phyloP scores from a whole-genome alignment of 2,329 filamentous ascomycete species.

The Escovopsis sp. region DNA sequence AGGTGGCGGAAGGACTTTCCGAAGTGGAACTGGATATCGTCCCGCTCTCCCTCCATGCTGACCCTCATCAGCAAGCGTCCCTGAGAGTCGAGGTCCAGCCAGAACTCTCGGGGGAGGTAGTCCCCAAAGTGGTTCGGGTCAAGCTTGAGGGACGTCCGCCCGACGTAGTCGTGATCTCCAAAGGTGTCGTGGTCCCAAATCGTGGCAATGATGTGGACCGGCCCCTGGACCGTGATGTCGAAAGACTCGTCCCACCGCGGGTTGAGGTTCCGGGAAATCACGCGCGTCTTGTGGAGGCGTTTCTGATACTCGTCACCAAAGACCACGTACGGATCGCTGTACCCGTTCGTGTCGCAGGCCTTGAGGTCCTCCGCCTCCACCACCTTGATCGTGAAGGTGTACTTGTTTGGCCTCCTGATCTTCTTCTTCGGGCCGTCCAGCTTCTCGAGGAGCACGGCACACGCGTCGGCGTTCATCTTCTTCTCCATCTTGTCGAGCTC shows the following conservation, averaged over 20 bases:
- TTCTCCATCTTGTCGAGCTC: constrained; percentile 83
- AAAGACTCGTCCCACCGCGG: constrained; percentile 96
- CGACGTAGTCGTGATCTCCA: constrained; percentile 94
- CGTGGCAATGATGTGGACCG: constrained; percentile 88
- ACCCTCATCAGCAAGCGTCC: constrained; percentile 78
- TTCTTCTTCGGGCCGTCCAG: constrained; percentile 55
- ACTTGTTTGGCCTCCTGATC: constrained; percentile 60
- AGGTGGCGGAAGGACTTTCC: constrained; percentile 91
- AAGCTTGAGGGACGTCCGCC: constrained; percentile 92
- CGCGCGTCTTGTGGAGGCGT: constrained; percentile 82
- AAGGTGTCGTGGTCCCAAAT: constrained; percentile 98
- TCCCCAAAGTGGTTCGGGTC: constrained; percentile 96
- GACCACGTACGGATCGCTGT: constrained; percentile 93
- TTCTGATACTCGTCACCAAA: constrained; percentile 97
- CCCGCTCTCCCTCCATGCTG: constrained; percentile 96
- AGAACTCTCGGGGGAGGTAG: constrained; percentile 90
- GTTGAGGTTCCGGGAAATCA: constrained; percentile 80
- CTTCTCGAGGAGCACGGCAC: constrained; percentile 65
- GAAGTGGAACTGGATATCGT: constrained; percentile 98
- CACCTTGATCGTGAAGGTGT: constrained; percentile 97
- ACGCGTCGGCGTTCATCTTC: constrained; percentile 81
- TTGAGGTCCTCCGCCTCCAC: constrained; percentile 96
- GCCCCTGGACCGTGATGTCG: constrained; percentile 83
- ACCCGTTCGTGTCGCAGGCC: constrained; percentile 88
- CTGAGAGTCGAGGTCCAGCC: constrained; percentile 93